Conservation (phyloP, 306 rosid species). For the Begonia peltatifolia region DNA sequence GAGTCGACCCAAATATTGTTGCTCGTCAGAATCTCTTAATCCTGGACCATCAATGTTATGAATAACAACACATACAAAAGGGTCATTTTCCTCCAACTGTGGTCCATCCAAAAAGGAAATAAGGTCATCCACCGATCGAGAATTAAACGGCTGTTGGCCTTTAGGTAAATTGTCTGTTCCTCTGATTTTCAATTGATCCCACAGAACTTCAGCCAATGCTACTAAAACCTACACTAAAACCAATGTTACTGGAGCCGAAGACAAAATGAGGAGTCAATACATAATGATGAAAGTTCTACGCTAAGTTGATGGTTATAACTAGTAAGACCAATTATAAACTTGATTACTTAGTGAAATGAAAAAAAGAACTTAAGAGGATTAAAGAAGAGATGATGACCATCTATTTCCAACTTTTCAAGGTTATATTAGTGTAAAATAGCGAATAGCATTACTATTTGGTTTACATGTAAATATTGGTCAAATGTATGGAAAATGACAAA, state of each 20-base stretch:
- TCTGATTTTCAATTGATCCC: slow-evolving; percentile 56
- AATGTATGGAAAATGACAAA: too few species aligned
- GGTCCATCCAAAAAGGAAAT: slow-evolving; percentile 56
- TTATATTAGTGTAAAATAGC: too few species aligned
- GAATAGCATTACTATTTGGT: too few species aligned
- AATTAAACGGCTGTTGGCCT: slow-evolving; percentile 39
- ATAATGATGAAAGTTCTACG: too few species aligned
- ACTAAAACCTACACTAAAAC: slow-evolving; percentile 38
- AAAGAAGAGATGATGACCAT: too few species aligned
- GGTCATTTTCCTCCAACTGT: slow-evolving; percentile 27
- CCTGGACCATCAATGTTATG: slow-evolving; percentile 95
- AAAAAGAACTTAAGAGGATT: too few species aligned
- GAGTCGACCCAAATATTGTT: slow-evolving; percentile 60
- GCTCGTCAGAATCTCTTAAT: slow-evolving; percentile 71
- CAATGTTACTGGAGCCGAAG: neutral
- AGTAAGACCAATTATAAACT: too few species aligned
- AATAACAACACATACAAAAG: slow-evolving; percentile 46
- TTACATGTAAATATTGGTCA: too few species aligned
- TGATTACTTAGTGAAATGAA: too few species aligned
- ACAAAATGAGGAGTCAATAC: too few species aligned
- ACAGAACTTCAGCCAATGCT: slow-evolving; percentile 59
- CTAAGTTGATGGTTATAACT: too few species aligned
- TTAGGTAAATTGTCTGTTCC: slow-evolving; percentile 27
- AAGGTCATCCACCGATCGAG: slow-evolving; percentile 68
- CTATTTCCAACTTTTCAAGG: too few species aligned